Percentiles rank a stretch among this genome's conserved stretches.
Conservation (phyloP, 2,329 filamentous ascomycete genomes). For the Ophiosphaerella korrae region DNA sequence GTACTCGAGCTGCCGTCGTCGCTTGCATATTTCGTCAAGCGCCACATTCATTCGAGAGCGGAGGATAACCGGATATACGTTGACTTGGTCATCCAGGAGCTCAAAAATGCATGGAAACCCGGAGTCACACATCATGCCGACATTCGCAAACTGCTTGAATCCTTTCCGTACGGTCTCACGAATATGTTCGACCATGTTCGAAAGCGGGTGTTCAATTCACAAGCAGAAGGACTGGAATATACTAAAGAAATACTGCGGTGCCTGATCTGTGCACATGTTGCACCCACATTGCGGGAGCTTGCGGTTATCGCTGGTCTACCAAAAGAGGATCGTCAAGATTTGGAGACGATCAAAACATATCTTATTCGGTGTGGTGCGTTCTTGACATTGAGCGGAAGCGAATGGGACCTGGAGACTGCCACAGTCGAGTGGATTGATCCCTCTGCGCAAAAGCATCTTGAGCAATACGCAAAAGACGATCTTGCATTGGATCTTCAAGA, state of each 20-base stretch:
- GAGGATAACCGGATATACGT: conserved; percentile 31
- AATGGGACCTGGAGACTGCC: conserved; percentile 21
- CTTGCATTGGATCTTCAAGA: conserved; percentile 20
- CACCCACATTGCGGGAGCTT: conserved; percentile 28
- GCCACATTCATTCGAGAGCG: conserved; percentile 24
- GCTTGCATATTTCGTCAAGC: conserved; percentile 29
- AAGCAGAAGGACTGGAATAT: conserved; percentile 24
- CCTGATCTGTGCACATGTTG: conserved; percentile 19
- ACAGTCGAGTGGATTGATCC: conserved; percentile 31
- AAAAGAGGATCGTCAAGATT: conserved; percentile 15
- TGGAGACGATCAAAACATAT: conserved; percentile 20
- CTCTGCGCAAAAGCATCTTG: conserved; percentile 25
- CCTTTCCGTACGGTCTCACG: conserved; percentile 29
- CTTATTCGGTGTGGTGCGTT: conserved; percentile 29
- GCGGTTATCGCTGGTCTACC: conserved; percentile 28
- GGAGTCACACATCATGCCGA: conserved; percentile 17
- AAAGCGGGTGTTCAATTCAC: conserved; percentile 20
- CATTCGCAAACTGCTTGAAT: conserved; percentile 25
- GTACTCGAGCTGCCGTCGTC: conserved; percentile 17
- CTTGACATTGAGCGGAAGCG: conserved; percentile 19
- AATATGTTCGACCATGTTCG: conserved; percentile 31
- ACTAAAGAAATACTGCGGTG: conserved; percentile 32
- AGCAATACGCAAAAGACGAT: conserved; percentile 23
- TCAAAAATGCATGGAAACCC: conserved; percentile 23
- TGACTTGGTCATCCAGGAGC: conserved; percentile 26